Evolutionary conservation across 2,329 filamentous ascomycete species (phyloP), one percentile per base, ranked within the genome.

Genomic region (Coleophoma eucalyptorum): DNA sequence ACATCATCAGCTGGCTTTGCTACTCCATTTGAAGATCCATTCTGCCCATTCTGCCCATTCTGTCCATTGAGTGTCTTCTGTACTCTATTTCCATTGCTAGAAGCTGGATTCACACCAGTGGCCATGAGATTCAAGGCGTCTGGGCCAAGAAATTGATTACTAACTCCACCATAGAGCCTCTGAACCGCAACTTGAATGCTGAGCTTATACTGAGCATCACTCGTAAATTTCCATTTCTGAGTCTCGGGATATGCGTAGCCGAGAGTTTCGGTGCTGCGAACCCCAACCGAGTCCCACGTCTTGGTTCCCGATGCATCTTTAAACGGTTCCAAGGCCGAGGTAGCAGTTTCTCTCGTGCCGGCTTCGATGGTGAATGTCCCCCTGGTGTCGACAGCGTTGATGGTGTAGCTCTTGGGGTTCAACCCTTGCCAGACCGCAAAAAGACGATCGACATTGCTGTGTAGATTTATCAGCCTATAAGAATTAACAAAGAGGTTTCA

Each of bases 341-440:
- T 71, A 1, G 73, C 69, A 53, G 81, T 75, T 58, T 83, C 75
- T 0, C 78, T 67, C 1, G 78, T 71, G 1, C 82, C 82, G 10
- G 71, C 68, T 1, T 73, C 62, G 6, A 77, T 80, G 0, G 81
- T 86, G 60, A 81, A 91, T 2, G 84, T 87, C 12, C 76, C 75
- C 35, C 75, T 77, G n/a, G 67, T 70, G 47, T 75, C 79, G 6
- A 70, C 58, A 54, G 80, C 76, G 1, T 84, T 77, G 19, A 75
- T 69, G 5, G 90, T 78, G 70, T 84, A 93, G 26, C 79, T 79
- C 18, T 81, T 71, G 0, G 86, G 87, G 56, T 94, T 79, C 13
- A 94, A 67, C 1, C 77, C 73, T 69, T 94, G 88, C 88, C 88
- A 94, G 54, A 95, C 78, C 32, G 88, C 81, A 55, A 90, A 81